Base-by-base conservation (phyloP, 2,329 filamentous ascomycete species). In the Dactylella cylindrospora region DNA sequence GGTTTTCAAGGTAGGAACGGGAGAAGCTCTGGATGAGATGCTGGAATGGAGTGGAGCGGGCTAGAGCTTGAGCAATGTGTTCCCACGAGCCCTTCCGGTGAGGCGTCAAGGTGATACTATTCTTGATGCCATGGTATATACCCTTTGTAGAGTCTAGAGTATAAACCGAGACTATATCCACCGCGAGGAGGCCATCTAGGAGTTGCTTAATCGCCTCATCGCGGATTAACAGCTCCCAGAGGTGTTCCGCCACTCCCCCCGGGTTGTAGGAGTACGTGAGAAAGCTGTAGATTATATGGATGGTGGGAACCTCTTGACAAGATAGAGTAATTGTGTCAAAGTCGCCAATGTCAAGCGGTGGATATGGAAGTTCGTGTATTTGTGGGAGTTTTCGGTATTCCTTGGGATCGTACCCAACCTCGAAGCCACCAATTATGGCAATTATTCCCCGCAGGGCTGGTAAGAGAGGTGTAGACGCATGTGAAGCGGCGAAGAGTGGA, bases 401-500 rank as follows among this genome's bases (percentile, higher is more conserved):
- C 15, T 50, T 44, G 17, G 13, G 19, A n/a, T 46, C 28, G 12
- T 45, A 10, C 1, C 38, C 32, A 2, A 60, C 20, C 25, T 60
- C 46, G 46, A 60, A 51, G 32, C 54, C 54, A 9, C 54, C 54
- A 20, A 51, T 60, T 26, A 59, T 45, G 12, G 45, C 53, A 13
- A 39, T 45, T 19, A 60, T 60, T 2, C 54, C 54, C 12, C 54
- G 54, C 19, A 60, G 32, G 29, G 54, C 45, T 15, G 29, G 31
- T n/a, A 46, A 13, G 9, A 60, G 36, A 22, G 45, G 39, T 5
- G 10, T 17, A 1, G 45, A 12, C 4, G 40, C 45, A 26, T 31
- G 26, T 15, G 32, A 51, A 3, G 31, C 25, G 17, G 54, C 32
- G 32, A 51, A 60, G 7, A 23, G 25, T 26, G 46, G 17, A 1